Evolutionary conservation across 1,284 basidiomycete genomes (phyloP).

Genomic region (Apiotrichum gamsii): DNA sequence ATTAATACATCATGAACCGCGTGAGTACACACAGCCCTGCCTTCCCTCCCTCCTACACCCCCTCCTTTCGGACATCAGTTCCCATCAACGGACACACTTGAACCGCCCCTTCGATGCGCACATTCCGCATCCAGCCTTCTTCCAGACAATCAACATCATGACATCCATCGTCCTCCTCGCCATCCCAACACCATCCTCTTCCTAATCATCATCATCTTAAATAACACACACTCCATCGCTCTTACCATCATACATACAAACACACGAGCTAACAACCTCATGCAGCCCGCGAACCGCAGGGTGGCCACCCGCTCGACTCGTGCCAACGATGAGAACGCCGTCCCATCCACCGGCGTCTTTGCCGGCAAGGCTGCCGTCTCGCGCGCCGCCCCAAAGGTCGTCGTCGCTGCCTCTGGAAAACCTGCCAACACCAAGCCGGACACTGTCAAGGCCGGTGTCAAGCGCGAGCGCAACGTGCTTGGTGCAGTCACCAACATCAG

Average conservation of each 20-base stretch:
- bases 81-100: no score
- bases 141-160: no score
- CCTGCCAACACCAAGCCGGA: background rate
- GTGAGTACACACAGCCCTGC: no score
- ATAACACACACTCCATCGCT: conserved; percentile 21
- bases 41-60: no score
- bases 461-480: conserved; percentile 40
- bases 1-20: no score
- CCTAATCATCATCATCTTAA: conserved; percentile 27
- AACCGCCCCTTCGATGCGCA: no score
- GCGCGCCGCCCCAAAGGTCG: conserved; percentile 5
- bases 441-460: conserved; percentile 34
- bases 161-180: conserved; percentile 24
- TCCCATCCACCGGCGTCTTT: conserved; percentile 25
- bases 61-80: no score
- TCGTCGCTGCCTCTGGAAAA: no score
- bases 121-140: no score
- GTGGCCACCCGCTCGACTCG: conserved; percentile 25
- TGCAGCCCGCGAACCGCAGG: conserved; percentile 18
- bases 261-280: no score
- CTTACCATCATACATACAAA: no score
- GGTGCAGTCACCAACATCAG: conserved; percentile 35
- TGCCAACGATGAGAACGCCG: conserved; percentile 42
- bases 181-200: conserved; percentile 33
- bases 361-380: conserved; percentile 22